phyloP scores from a whole-genome alignment of 768 basidiomycete species.

The Holtermanniella nyarrowii region DNA sequence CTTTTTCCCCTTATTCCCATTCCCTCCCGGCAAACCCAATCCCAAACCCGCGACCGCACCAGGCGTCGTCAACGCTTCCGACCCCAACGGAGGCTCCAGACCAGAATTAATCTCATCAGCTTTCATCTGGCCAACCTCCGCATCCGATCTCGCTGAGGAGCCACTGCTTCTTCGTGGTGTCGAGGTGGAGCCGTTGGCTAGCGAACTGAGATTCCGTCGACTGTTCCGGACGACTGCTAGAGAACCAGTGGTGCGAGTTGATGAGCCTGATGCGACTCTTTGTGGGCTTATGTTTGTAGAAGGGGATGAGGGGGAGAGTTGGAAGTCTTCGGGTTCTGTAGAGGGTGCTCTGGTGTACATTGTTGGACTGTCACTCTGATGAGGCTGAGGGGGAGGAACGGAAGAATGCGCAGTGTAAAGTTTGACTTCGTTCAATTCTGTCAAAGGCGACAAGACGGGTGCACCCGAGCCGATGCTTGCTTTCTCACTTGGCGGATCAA shows the following conservation, averaged over 20 bases:
- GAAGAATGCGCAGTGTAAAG: too few relatives aligned
- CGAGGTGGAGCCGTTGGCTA: not conserved
- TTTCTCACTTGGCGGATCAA: too few relatives aligned
- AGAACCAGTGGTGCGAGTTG: slow-evolving; percentile 19
- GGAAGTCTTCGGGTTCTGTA: slow-evolving; percentile 1
- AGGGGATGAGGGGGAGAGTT: not conserved
- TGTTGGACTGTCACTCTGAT: slow-evolving; percentile 15
- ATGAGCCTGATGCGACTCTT: slow-evolving; percentile 19
- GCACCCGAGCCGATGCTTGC: too few relatives aligned
- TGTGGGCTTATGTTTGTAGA: not conserved
- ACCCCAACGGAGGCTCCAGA: not conserved
- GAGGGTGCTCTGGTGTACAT: slow-evolving; percentile 2
- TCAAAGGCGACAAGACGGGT: not conserved
- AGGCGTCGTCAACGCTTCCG: not conserved
- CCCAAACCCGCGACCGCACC: not conserved
- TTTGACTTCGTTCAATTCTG: not conserved
- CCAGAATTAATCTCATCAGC: slow-evolving; percentile 1
- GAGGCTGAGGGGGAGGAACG: too few relatives aligned
- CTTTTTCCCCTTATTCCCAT: slow-evolving; percentile 1
- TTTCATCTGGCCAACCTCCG: not conserved
- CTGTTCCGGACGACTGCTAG: slow-evolving; percentile 20
- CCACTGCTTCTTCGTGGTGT: not conserved
- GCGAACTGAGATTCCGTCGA: slow-evolving; percentile 7
- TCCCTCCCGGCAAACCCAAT: not conserved
- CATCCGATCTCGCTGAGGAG: not conserved